Conservation (phyloP, 1,284 basidiomycete genomes). For the Peniophora sp. region DNA sequence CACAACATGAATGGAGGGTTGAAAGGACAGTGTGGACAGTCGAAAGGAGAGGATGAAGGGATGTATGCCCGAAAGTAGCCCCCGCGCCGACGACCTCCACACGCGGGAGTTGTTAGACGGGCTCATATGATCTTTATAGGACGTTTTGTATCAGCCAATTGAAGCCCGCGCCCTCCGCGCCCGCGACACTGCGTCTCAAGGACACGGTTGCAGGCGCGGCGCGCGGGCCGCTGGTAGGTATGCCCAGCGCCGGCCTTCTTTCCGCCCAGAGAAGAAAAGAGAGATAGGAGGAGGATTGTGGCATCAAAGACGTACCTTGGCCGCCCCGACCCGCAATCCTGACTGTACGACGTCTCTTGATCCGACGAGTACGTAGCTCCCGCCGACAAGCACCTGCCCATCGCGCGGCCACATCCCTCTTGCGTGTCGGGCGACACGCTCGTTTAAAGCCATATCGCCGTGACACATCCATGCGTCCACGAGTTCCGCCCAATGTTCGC, state of each 20-base stretch:
- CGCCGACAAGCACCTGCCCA: slow-evolving; percentile 74
- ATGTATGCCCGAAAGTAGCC: slow-evolving; percentile 83
- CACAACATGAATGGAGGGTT: slow-evolving; percentile 12
- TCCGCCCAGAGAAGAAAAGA: slow-evolving; percentile 40
- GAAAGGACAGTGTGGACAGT: slow-evolving; percentile 9
- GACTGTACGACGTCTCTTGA: slow-evolving; percentile 42
- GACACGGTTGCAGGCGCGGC: slow-evolving; percentile 15
- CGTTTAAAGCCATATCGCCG: slow-evolving; percentile 74
- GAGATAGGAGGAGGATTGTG: slow-evolving; percentile 10
- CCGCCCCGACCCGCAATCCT: slow-evolving; percentile 24
- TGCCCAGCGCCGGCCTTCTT: slow-evolving; percentile 90
- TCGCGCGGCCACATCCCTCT: slow-evolving; percentile 67
- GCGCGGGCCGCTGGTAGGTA: slow-evolving; percentile 54
- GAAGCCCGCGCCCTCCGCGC: slow-evolving; percentile 30
- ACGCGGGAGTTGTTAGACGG: slow-evolving; percentile 75
- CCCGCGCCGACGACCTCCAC: slow-evolving; percentile 57
- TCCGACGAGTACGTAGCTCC: slow-evolving; percentile 77
- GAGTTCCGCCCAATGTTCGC: slow-evolving; percentile 94
- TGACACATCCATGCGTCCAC: slow-evolving; percentile 99
- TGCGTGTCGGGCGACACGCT: slow-evolving; percentile 39
- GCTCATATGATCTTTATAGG: slow-evolving; percentile 54
- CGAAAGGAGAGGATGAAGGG: slow-evolving; percentile 12
- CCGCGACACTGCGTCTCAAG: slow-evolving; percentile 27
- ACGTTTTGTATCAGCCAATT: slow-evolving; percentile 83
- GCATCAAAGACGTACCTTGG: slow-evolving; percentile 56